phyloP scores from a whole-genome alignment of 1,284 basidiomycete genomes.

The Pascua guehoae region DNA sequence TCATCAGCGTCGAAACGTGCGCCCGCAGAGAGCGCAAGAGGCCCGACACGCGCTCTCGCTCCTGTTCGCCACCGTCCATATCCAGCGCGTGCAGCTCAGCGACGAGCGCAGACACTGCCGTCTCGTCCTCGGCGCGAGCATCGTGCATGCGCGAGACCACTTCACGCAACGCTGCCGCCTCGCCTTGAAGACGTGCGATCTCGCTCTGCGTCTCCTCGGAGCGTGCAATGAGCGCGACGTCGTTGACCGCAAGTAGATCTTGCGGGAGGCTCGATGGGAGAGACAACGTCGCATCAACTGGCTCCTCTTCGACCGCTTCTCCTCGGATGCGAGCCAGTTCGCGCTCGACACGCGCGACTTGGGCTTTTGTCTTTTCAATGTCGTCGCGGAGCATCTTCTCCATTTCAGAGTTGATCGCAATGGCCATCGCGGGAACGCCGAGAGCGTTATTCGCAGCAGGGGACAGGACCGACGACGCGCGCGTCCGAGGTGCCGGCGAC shows the following conservation, averaged over 20 bases:
- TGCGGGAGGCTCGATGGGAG: slow-evolving; percentile 7
- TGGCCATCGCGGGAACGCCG: slow-evolving; percentile 7
- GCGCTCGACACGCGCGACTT: slow-evolving; percentile 27
- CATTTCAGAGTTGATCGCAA: slow-evolving; percentile 39
- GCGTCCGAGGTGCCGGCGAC: no score
- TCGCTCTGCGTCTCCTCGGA: slow-evolving; percentile 4
- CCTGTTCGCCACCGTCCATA: slow-evolving; percentile 21
- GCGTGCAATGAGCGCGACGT: slow-evolving; percentile 4
- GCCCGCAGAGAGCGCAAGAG: slow-evolving; percentile 23
- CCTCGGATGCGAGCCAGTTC: slow-evolving; percentile 19
- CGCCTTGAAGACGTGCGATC: slow-evolving; percentile 12
- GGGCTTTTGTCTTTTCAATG: slow-evolving; percentile 30
- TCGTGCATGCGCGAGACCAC: slow-evolving; percentile 22
- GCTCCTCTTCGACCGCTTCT: neutral
- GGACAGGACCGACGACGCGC: no score
- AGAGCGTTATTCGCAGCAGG: no score
- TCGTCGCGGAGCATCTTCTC: slow-evolving; percentile 39
- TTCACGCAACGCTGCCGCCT: slow-evolving; percentile 16
- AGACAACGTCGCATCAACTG: neutral
- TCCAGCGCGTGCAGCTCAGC: slow-evolving; percentile 24
- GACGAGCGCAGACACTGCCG: slow-evolving; percentile 21
- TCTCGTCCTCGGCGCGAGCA: slow-evolving; percentile 27
- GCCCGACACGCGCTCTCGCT: slow-evolving; percentile 25
- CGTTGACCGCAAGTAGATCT: slow-evolving; percentile 4
- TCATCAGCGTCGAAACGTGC: slow-evolving; percentile 12